Conservation (phyloP, 164 flowering plant genomes). For the Magnolia officinalis region DNA sequence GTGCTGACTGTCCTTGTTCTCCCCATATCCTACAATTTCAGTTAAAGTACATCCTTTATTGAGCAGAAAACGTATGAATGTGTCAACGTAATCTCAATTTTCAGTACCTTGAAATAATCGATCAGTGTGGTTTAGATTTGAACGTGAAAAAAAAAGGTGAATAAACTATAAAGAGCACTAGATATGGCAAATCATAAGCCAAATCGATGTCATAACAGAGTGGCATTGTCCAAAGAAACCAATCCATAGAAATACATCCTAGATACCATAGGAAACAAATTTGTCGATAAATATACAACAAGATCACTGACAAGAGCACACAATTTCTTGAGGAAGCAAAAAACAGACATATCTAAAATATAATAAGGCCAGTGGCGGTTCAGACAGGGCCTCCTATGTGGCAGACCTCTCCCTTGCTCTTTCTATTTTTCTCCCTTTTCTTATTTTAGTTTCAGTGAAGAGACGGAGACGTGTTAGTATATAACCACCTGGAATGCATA, state of each 20-base stretch:
- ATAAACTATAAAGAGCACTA: too few relatives aligned
- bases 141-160: not conserved
- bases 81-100: not conserved
- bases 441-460: too few relatives aligned
- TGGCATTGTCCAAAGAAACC: not conserved
- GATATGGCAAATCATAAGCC: too few relatives aligned
- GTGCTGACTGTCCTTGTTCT: slow-evolving; percentile 90
- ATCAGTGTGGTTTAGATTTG: not conserved
- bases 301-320: not conserved
- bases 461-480: too few relatives aligned
- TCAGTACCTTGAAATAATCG: not conserved
- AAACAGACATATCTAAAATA: too few relatives aligned
- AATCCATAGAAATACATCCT: not conserved
- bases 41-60: too few relatives aligned
- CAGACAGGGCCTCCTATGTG: too few relatives aligned
- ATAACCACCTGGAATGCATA: too few relatives aligned
- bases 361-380: too few relatives aligned
- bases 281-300: too few relatives aligned
- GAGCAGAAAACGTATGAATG: not conserved
- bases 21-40: slow-evolving; percentile 83
- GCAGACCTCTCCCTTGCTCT: too few relatives aligned
- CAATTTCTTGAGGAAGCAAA: not conserved
- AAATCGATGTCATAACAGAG: not conserved
- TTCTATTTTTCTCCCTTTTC: too few relatives aligned
- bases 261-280: not conserved